These are phyloP conservation scores for Coccinonectria pachysandricola DNA, from an alignment of 2,329 filamentous ascomycete species.

Conservation along the genomic window DNA sequence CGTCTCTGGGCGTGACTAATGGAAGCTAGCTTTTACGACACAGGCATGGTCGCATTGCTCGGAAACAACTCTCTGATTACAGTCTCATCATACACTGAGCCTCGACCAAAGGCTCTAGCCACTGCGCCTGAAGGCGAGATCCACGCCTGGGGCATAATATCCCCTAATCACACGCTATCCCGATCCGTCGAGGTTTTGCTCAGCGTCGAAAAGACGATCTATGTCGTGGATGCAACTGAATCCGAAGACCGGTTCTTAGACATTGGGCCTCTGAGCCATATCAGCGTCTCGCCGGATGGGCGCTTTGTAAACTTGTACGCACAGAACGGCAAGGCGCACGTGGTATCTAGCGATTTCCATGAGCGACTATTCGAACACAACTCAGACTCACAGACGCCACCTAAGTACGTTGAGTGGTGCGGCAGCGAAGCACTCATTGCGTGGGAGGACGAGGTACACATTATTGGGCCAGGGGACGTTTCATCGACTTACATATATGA, in stretches of 20 bases:
- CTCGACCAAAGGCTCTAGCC: slow-evolving; percentile 74
- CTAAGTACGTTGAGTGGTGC: slow-evolving; percentile 89
- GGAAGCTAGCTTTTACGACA: slow-evolving; percentile 59
- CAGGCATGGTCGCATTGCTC: slow-evolving; percentile 86
- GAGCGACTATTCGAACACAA: slow-evolving; percentile 86
- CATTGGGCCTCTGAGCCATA: slow-evolving; percentile 84
- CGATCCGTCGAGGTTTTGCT: slow-evolving; percentile 87
- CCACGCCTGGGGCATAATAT: slow-evolving; percentile 80
- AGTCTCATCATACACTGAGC: slow-evolving; percentile 85
- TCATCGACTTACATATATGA: slow-evolving; percentile 80
- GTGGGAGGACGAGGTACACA: slow-evolving; percentile 95
- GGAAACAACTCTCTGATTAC: slow-evolving; percentile 79
- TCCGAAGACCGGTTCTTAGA: slow-evolving; percentile 86
- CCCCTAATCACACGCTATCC: slow-evolving; percentile 80
- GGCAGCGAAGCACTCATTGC: slow-evolving; percentile 90
- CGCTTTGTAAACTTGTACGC: slow-evolving; percentile 84
- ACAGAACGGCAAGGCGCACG: slow-evolving; percentile 73
- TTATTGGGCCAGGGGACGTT: slow-evolving; percentile 76
- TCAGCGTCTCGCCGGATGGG: slow-evolving; percentile 84
- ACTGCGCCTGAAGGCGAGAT: slow-evolving; percentile 67
- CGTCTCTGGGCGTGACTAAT: slow-evolving; percentile 7
- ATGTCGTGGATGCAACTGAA: slow-evolving; percentile 78
- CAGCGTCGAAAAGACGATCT: slow-evolving; percentile 74
- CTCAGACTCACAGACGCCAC: slow-evolving; percentile 72
- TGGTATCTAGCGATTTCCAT: slow-evolving; percentile 92